These are phyloP conservation scores for Metschnikowia peoriensis DNA, from an alignment of 805 yeast genomes.

Conservation along the genomic window DNA sequence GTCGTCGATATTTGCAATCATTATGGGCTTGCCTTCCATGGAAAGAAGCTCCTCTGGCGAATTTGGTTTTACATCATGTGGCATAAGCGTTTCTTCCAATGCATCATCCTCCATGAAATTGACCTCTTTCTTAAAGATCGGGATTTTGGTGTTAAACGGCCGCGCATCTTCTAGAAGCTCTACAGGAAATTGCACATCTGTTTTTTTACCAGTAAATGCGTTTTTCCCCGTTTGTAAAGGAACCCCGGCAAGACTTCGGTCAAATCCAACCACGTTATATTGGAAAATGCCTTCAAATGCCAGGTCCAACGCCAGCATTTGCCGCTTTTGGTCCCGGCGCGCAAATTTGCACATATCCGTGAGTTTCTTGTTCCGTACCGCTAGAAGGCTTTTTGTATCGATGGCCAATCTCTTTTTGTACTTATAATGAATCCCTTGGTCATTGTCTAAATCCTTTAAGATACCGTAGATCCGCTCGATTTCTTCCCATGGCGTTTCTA, in stretches of 20 bases:
- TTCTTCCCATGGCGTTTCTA: constrained; percentile 27
- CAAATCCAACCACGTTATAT: constrained; percentile 43
- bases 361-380: constrained; percentile 30
- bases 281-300: constrained; percentile 30
- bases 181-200: constrained; percentile 25
- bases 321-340: constrained; percentile 33
- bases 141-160: constrained; percentile 28
- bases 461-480: constrained; percentile 32
- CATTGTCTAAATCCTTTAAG: constrained; percentile 34
- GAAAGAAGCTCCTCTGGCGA: constrained; percentile 14
- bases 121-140: constrained; percentile 35
- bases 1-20: constrained; percentile 28
- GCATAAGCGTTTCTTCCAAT: constrained; percentile 17
- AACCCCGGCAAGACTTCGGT: constrained; percentile 36
- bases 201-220: constrained; percentile 18
- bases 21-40: constrained; percentile 23
- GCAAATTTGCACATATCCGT: constrained; percentile 35
- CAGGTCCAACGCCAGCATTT: constrained; percentile 29
- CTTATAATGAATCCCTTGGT: constrained; percentile 36
- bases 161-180: constrained; percentile 40
- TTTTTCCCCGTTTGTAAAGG: constrained; percentile 32
- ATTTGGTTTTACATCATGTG: constrained; percentile 17
- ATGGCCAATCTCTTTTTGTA: constrained; percentile 32
- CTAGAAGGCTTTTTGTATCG: constrained; percentile 33
- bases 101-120: constrained; percentile 29